Percentiles rank a stretch among this genome's conserved stretches.
phyloP scores from a whole-genome alignment of 306 rosid genomes.

The Cicer arietinum region DNA sequence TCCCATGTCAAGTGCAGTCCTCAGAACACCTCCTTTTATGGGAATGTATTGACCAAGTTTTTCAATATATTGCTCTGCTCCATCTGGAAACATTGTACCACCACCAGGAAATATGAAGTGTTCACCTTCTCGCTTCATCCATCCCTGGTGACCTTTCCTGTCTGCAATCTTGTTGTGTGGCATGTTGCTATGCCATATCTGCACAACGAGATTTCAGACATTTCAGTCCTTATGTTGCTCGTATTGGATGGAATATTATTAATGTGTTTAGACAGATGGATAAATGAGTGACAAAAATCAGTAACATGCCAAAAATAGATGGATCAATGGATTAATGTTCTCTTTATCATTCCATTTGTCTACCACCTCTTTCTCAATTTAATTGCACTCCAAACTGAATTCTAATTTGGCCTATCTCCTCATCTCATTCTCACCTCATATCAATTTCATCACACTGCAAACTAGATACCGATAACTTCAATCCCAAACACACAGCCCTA shows the following conservation, averaged over 20 bases:
- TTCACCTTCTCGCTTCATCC: conserved; percentile 93
- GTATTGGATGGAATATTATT: neutral
- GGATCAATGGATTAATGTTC: neutral
- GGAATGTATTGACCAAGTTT: conserved; percentile 93
- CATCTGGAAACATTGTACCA: conserved; percentile 98
- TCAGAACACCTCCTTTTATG: conserved; percentile 64
- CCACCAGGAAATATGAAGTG: conserved; percentile 97
- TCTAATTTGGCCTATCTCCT: neutral
- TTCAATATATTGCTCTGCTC: conserved; percentile 88
- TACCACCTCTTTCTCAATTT: conserved; percentile 23
- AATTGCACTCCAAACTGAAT: neutral
- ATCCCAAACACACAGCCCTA: neutral
- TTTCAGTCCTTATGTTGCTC: too few species aligned
- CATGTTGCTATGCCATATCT: conserved; percentile 96
- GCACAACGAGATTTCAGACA: conserved; percentile 28
- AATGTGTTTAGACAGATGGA: conserved; percentile 40
- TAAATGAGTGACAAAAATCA: conserved; percentile 1
- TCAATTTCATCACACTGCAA: conserved; percentile 1
- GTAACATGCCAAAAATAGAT: neutral
- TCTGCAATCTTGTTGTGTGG: conserved; percentile 96
- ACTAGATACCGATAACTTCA: neutral
- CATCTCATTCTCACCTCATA: conserved; percentile 7
- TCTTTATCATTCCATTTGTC: conserved; percentile 4
- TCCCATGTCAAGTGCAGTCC: conserved; percentile 98
- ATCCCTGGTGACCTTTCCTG: conserved; percentile 98